Conservation (phyloP, 768 basidiomycete genomes). For the Calvatia gigantea region DNA sequence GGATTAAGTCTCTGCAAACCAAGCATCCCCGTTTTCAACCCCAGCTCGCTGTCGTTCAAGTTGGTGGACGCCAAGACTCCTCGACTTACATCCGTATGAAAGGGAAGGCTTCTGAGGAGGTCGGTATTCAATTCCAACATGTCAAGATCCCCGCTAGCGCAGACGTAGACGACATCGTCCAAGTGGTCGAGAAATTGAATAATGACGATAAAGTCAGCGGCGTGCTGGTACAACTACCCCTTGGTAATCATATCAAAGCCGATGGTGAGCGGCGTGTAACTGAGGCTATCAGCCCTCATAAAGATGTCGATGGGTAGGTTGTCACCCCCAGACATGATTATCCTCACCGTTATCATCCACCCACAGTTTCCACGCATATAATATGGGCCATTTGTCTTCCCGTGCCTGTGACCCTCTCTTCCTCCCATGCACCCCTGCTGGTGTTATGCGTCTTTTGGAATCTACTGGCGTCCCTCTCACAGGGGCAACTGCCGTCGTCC, state of each 20-base stretch:
- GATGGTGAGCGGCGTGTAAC: conserved; percentile 89
- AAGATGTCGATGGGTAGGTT: conserved; percentile 94
- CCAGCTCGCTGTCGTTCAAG: conserved; percentile 89
- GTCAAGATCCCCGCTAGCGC: conserved; percentile 66
- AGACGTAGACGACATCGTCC: conserved; percentile 73
- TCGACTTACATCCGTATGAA: conserved; percentile 97
- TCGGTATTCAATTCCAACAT: conserved; percentile 86
- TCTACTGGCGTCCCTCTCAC: conserved; percentile 74
- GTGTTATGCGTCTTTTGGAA: conserved; percentile 87
- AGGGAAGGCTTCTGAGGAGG: conserved; percentile 89
- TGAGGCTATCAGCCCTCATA: conserved; percentile 90
- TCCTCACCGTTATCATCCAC: neutral
- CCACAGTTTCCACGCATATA: conserved; percentile 92
- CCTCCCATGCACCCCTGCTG: conserved; percentile 93
- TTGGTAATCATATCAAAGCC: conserved; percentile 75
- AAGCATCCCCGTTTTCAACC: conserved; percentile 87
- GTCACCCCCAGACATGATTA: neutral
- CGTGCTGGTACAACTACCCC: conserved; percentile 92
- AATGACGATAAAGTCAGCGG: conserved; percentile 79
- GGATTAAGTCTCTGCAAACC: conserved; percentile 61
- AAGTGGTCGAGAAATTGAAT: conserved; percentile 78
- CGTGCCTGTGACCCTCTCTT: conserved; percentile 88
- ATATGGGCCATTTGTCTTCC: conserved; percentile 93
- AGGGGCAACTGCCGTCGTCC: conserved; percentile 84
- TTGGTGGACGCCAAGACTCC: conserved; percentile 89